phyloP scores from a whole-genome alignment of 2,329 filamentous ascomycete species.

The Verticillium isaacii region DNA sequence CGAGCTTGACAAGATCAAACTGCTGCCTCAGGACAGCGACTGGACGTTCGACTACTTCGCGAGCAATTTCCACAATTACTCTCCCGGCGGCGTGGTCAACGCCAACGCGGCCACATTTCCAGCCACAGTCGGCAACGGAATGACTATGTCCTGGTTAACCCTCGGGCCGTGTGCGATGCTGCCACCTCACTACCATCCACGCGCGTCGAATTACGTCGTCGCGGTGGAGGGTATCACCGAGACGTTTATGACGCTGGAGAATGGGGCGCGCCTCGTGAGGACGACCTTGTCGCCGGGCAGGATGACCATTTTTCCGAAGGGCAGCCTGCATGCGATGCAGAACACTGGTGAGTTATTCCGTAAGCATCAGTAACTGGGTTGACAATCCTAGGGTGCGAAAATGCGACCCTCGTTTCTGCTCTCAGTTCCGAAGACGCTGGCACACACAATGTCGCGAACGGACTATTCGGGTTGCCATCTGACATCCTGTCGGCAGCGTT shows the following conservation, averaged over 20 bases:
- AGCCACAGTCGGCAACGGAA: conserved; percentile 37
- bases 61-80: conserved; percentile 33
- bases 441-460: conserved; percentile 41
- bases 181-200: conserved; percentile 43
- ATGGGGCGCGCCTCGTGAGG: conserved; percentile 37
- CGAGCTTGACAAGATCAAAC: conserved; percentile 35
- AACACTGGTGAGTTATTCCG: conserved; percentile 34
- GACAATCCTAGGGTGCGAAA: conserved; percentile 33
- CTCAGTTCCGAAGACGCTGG: conserved; percentile 43
- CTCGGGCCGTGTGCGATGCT: conserved; percentile 48
- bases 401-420: conserved; percentile 42
- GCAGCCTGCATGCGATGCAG: conserved; percentile 43
- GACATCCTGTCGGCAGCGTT: conserved; percentile 38
- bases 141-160: conserved; percentile 40
- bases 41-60: conserved; percentile 46
- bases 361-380: background rate
- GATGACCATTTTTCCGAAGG: conserved; percentile 45
- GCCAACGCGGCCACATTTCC: conserved; percentile 48
- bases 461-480: conserved; percentile 32
- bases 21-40: conserved; percentile 32
- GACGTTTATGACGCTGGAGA: conserved; percentile 48
- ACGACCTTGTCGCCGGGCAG: conserved; percentile 35
- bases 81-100: conserved; percentile 43
- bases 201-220: conserved; percentile 44
- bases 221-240: conserved; percentile 41